Evolutionary conservation across 2,329 filamentous ascomycete genomes (phyloP).

Genomic region (Calonectria henricotiae): DNA sequence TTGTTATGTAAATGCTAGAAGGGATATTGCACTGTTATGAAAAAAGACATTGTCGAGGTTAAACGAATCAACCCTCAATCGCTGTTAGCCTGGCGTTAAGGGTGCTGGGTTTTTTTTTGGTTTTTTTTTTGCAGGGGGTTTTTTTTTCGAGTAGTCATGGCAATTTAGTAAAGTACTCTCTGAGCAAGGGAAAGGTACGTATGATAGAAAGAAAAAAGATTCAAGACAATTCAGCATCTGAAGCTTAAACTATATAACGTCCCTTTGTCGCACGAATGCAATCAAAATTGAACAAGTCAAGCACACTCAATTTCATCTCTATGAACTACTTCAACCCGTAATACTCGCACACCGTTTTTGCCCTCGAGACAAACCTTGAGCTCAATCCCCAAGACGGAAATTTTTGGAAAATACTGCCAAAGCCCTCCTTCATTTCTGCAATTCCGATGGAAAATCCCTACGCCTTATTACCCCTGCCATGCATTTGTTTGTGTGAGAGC

Average conservation of each 20-base stretch:
- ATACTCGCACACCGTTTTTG: slow-evolving; percentile 40
- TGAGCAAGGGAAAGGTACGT: not conserved
- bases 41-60: not conserved
- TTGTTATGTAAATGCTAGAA: not conserved
- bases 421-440: slow-evolving; percentile 41
- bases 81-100: slow-evolving; percentile 17
- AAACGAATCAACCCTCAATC: slow-evolving; percentile 1
- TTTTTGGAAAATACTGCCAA: slow-evolving; percentile 38
- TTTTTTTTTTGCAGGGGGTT: not conserved
- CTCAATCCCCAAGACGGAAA: slow-evolving; percentile 34
- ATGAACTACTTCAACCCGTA: slow-evolving; percentile 46
- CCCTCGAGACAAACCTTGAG: slow-evolving; percentile 18
- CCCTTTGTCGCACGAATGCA: not conserved
- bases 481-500: slow-evolving; percentile 46
- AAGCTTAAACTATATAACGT: not conserved
- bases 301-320: slow-evolving; percentile 52
- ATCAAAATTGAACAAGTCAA: slow-evolving; percentile 27
- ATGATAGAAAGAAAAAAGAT: not conserved
- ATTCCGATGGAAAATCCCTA: slow-evolving; percentile 45
- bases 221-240: not conserved
- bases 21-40: slow-evolving; percentile 12
- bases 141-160: slow-evolving; percentile 1
- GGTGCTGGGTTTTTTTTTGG: not conserved
- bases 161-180: not conserved
- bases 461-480: slow-evolving; percentile 51